Conservation (phyloP, 176 grass and related monocot species). For the Sorghum bicolor region Sorghum_bicolor_NCBIv3 NC_012870.2:3722501-3723000, state of each 20-base stretch:
- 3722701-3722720: conserved; percentile 3
- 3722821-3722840: conserved; percentile 52
- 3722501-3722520: conserved; percentile 55
- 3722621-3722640: neutral
- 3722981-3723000: conserved; percentile 78
- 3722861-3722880: conserved; percentile 87
- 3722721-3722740: neutral
- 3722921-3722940: conserved; percentile 80
- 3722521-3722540: conserved; percentile 60
- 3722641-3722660: neutral
- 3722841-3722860: conserved; percentile 82
- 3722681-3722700: neutral
- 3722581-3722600: conserved; percentile 9
- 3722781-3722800: conserved; percentile 13
- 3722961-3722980: conserved; percentile 74
- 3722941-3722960: conserved; percentile 57
- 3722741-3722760: conserved; percentile 26
- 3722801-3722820: conserved; percentile 71
- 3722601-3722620: neutral
- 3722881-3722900: conserved; percentile 80
- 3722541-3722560: conserved; percentile 68
- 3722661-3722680: neutral
- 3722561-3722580: conserved; percentile 52
- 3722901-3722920: conserved; percentile 89
- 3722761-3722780: conserved; percentile 6